These are phyloP conservation scores for Colletotrichum agaves DNA, from an alignment of 2,329 filamentous ascomycete genomes.

Conservation along the genomic window DNA sequence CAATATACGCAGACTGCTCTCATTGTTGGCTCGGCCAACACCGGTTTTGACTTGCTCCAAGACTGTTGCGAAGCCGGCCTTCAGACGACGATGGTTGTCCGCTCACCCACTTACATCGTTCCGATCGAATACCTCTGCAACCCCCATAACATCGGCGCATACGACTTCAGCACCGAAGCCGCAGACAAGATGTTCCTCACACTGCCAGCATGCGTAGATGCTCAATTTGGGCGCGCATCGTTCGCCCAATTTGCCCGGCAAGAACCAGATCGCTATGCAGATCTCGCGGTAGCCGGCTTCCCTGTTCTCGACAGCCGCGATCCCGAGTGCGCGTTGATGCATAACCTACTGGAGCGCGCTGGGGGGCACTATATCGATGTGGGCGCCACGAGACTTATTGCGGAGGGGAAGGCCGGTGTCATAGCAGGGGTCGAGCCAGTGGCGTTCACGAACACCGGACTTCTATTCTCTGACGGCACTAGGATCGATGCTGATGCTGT, in stretches of 20 bases:
- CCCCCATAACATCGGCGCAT: slow-evolving; percentile 43
- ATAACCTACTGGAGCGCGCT: slow-evolving; percentile 42
- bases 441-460: slow-evolving; percentile 43
- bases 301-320: slow-evolving; percentile 15
- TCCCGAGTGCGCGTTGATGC: slow-evolving; percentile 11
- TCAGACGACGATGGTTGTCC: slow-evolving; percentile 47
- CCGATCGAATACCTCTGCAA: slow-evolving; percentile 44
- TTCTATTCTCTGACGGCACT: slow-evolving; percentile 46
- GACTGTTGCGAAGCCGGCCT: slow-evolving; percentile 47
- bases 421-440: slow-evolving; percentile 44
- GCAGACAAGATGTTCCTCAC: slow-evolving; percentile 6
- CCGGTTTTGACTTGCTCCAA: slow-evolving; percentile 52
- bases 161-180: slow-evolving; percentile 39
- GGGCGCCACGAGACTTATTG: slow-evolving; percentile 42
- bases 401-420: slow-evolving; percentile 43
- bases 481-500: slow-evolving; percentile 46
- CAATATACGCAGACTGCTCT: slow-evolving; percentile 40
- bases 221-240: neutral
- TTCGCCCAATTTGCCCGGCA: neutral
- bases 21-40: slow-evolving; percentile 53
- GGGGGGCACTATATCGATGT: slow-evolving; percentile 51
- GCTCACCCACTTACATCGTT: slow-evolving; percentile 49
- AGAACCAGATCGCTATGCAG: slow-evolving; percentile 23
- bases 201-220: slow-evolving; percentile 7
- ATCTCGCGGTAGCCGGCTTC: slow-evolving; percentile 7